Conservation (phyloP, 164 flowering plant genomes). For the Cinnamomum chago region DNA sequence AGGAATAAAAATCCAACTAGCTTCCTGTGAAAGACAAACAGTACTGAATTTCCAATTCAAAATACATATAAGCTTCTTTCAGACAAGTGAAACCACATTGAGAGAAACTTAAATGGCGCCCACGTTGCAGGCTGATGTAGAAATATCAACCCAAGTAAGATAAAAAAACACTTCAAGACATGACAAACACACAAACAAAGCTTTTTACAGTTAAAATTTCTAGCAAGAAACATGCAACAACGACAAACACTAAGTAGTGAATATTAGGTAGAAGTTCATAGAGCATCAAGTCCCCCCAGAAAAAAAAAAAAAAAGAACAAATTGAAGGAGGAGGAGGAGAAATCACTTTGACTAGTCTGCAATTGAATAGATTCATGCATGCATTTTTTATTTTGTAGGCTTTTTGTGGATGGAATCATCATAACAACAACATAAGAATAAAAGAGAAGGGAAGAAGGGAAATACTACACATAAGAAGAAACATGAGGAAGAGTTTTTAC, state of each 20-base stretch:
- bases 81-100: conserved; percentile 1
- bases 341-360: neutral
- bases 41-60: neutral
- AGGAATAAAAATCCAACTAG: neutral
- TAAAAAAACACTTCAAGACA: neutral
- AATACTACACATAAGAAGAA: neutral
- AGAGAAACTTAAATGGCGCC: neutral
- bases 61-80: neutral
- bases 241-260: neutral
- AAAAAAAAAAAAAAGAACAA: neutral
- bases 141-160: neutral
- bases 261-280: neutral
- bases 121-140: neutral
- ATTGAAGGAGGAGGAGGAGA: neutral
- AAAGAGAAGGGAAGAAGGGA: neutral
- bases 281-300: neutral
- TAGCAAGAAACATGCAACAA: neutral
- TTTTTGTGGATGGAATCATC: too few relatives aligned
- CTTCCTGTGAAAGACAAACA: neutral
- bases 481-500: neutral
- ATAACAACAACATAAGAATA: neutral
- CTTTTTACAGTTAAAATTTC: neutral
- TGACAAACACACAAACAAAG: neutral
- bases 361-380: neutral
- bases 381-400: neutral